Base-by-base conservation (phyloP, 2,329 filamentous ascomycete species). In the Penicillium sp. region DNA sequence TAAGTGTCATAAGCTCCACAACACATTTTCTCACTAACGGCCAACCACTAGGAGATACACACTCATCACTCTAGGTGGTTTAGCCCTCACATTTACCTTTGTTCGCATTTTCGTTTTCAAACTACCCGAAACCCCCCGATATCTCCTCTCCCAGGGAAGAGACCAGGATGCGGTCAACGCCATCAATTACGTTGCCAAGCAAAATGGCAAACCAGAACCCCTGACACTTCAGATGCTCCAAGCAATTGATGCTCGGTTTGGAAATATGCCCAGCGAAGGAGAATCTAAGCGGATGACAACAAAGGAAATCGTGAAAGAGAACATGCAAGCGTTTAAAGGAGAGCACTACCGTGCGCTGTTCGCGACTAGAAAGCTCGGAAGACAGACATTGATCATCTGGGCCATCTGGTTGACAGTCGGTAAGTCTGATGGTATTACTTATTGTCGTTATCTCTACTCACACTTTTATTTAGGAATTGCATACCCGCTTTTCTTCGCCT, bases 101-200 rank as follows among this genome's bases (percentile, higher is more conserved):
- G 60, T 69, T 37, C 69, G 69, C 6, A 63, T 67, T 17, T 69
- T 71, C 17, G 21, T 67, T 15, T 71, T 72, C 62, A 71, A 64
- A 31, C 54, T 72, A 2, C 68, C 69, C 13, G 68, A 72, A 50
- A 70, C 69, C 2, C 69, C 69, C 7, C 55, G 67, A n/a, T 72
- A 69, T 27, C 62, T 71, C 0, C 62, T 71, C 13, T 70, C 69
- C 17, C 62, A 66, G 41, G 68, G 69, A 29, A 61, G 73, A 2
- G 79, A 84, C 27, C 73, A 73, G 25, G 73, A 82, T 29, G 81
- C 81, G 3, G 77, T 84, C 2, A 71, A 76, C 15, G 77, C 77
- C 0, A 74, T 84, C 3, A 78, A 81, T 50, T 74, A 70, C n/a
- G 66, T 71, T 41, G 67, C 69, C 1, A 59, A 60, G 4, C 63